Percentiles rank a stretch among this genome's conserved stretches.
Conservation (phyloP, 1,284 basidiomycete genomes). For the Amylostereum areolatum region DNA sequence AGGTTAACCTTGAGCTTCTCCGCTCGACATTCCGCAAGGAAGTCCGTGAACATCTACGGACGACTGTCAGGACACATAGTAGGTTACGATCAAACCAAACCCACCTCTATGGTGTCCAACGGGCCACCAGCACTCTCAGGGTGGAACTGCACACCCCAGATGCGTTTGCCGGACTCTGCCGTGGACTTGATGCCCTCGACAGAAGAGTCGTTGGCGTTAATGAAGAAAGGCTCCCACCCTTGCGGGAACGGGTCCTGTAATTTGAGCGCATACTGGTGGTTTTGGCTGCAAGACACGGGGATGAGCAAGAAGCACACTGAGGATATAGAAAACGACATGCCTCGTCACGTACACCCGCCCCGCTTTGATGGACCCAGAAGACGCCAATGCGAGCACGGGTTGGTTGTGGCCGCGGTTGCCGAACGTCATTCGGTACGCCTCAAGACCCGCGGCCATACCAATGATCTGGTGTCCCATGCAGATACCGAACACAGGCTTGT, state of each 20-base stretch:
- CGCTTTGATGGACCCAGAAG: constrained; percentile 86
- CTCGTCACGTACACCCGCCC: constrained; percentile 97
- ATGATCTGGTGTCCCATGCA: constrained; percentile 99
- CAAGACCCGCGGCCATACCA: constrained; percentile 93
- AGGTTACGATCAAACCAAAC: constrained; percentile 12
- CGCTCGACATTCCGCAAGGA: constrained; percentile 72
- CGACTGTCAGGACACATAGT: constrained; percentile 2
- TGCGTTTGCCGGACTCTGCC: constrained; percentile 74
- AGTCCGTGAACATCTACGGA: constrained; percentile 86
- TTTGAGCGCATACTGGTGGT: constrained; percentile 93
- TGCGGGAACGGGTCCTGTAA: constrained; percentile 89
- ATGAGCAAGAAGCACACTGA: neutral
- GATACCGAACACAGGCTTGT: constrained; percentile 94
- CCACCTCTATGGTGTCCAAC: constrained; percentile 86
- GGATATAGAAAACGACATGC: constrained; percentile 35
- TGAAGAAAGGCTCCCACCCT: constrained; percentile 97
- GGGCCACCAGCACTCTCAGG: constrained; percentile 92
- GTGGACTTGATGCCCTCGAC: constrained; percentile 98
- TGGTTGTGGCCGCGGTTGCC: constrained; percentile 99
- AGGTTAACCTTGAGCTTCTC: constrained; percentile 33
- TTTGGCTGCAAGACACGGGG: constrained; percentile 52
- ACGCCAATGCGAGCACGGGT: constrained; percentile 90
- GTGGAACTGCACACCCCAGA: constrained; percentile 98
- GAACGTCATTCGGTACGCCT: constrained; percentile 96
- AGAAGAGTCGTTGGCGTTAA: constrained; percentile 95